These are phyloP conservation scores for Rhizopus sp. DNA, from an alignment of 371 early-diverging fungal species.

Conservation along the genomic window DNA sequence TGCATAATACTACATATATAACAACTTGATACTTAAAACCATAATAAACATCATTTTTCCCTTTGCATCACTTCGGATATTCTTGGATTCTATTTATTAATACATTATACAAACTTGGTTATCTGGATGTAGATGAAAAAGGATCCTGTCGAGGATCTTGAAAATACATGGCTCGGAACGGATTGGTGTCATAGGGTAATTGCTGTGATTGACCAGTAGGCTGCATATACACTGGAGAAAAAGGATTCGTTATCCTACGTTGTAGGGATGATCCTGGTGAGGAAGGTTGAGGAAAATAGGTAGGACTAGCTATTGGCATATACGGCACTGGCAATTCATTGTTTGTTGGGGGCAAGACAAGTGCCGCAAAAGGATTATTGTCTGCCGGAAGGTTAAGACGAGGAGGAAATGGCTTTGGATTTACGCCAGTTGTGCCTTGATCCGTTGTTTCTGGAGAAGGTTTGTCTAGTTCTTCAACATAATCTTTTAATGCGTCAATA, in stretches of 20 bases:
- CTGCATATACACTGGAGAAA: neutral
- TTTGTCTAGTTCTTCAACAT: slow-evolving; percentile 56
- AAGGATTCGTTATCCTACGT: neutral
- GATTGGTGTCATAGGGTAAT: neutral
- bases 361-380: neutral
- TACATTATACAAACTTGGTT: neutral
- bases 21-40: too few relatives aligned
- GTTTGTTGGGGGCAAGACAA: neutral
- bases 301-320: too few relatives aligned
- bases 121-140: neutral
- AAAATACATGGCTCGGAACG: neutral
- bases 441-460: neutral
- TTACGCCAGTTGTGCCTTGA: neutral
- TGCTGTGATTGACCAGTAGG: neutral
- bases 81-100: too few relatives aligned
- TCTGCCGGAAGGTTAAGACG: neutral
- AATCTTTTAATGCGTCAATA: slow-evolving; percentile 83
- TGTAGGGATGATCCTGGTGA: too few relatives aligned
- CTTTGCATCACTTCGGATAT: too few relatives aligned
- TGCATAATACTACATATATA: too few relatives aligned
- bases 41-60: too few relatives aligned
- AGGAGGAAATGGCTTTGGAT: neutral
- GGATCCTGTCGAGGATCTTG: neutral
- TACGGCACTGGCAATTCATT: neutral
- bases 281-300: too few relatives aligned